These are phyloP conservation scores for Coniella vitis DNA, from an alignment of 2,329 filamentous ascomycete genomes.

Conservation along the genomic window DNA sequence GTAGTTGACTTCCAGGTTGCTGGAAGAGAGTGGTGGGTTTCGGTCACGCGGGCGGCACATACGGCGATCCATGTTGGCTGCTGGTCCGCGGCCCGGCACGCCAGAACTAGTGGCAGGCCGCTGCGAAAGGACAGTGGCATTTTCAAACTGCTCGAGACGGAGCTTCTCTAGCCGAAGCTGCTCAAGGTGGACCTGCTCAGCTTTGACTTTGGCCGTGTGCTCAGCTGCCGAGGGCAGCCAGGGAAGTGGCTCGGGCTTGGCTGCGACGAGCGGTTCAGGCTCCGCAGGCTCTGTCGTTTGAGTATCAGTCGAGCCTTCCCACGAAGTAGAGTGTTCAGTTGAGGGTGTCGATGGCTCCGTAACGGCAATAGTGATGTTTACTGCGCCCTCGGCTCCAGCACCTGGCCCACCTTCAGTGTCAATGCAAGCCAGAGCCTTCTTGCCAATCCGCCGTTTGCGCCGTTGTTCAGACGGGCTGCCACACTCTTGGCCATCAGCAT, in stretches of 20 bases:
- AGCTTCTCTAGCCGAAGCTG: neutral
- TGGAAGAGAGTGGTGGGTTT: neutral
- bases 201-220: slow-evolving; percentile 20
- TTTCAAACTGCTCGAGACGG: neutral
- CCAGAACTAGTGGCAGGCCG: slow-evolving; percentile 10
- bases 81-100: neutral
- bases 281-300: slow-evolving; percentile 19
- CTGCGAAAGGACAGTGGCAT: neutral
- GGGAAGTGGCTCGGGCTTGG: slow-evolving; percentile 21
- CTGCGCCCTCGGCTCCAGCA: neutral
- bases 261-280: slow-evolving; percentile 21
- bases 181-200: slow-evolving; percentile 7
- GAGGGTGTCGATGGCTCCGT: slow-evolving; percentile 1
- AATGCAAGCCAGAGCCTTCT: neutral
- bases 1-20: slow-evolving; percentile 7
- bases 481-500: neutral
- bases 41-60: neutral
- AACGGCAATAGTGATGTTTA: slow-evolving; percentile 6
- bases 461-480: slow-evolving; percentile 1
- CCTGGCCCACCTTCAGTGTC: neutral
- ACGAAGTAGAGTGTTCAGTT: neutral
- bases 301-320: neutral
- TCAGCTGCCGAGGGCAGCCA: slow-evolving; percentile 33
- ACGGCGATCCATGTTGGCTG: neutral
- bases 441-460: slow-evolving; percentile 1